These are phyloP conservation scores for Triticum turgidum DNA, from an alignment of 176 grass and related monocot species.

Conservation along the genomic window DNA sequence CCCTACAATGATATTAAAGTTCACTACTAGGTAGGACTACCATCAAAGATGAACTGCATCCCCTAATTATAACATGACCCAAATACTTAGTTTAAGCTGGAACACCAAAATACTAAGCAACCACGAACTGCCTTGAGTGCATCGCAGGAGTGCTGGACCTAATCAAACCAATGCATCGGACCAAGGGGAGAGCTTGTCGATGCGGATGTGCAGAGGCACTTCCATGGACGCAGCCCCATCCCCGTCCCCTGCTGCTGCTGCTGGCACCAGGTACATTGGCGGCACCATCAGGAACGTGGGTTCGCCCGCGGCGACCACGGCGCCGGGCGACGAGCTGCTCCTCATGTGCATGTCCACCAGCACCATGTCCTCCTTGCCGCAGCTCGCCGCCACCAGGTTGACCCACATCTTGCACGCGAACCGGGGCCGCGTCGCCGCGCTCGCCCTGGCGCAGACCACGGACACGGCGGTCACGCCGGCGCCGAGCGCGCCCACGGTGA, in stretches of 20 bases:
- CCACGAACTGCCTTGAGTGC: too few species aligned
- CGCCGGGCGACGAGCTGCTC: background rate
- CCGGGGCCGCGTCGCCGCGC: conserved; percentile 3
- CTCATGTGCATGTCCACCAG: conserved; percentile 18
- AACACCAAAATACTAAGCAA: background rate
- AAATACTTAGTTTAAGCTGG: background rate
- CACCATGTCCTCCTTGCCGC: background rate
- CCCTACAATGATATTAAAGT: too few species aligned
- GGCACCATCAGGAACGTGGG: background rate
- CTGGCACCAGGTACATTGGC: background rate
- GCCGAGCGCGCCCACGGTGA: conserved; percentile 12
- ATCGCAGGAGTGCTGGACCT: too few species aligned
- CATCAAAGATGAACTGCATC: background rate
- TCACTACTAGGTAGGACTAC: too few species aligned
- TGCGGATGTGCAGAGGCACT: conserved; percentile 15
- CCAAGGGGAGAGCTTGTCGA: background rate
- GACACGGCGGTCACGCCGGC: background rate
- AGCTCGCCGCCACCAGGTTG: background rate
- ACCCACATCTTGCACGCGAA: conserved; percentile 30
- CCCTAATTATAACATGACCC: background rate
- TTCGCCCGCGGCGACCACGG: background rate
- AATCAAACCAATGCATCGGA: background rate
- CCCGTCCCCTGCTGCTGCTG: background rate
- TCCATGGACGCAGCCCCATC: background rate
- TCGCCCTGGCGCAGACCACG: conserved; percentile 29